These are phyloP conservation scores for Helotiales sp. DNA, from an alignment of 2,329 filamentous ascomycete species.

Conservation along the genomic window DNA sequence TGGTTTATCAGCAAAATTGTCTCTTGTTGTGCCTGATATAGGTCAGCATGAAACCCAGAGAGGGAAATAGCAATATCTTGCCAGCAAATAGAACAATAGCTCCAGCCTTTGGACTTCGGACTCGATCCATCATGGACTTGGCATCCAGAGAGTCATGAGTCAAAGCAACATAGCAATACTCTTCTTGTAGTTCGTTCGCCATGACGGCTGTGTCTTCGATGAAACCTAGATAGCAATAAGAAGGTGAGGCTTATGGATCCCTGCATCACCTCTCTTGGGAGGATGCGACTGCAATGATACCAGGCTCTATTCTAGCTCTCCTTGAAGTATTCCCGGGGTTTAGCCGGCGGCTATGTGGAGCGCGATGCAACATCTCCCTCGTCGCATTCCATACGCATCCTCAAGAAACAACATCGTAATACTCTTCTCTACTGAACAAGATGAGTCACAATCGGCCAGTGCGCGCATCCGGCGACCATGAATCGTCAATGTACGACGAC, in stretches of 20 bases:
- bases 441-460: slow-evolving; percentile 27
- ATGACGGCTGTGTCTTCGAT: slow-evolving; percentile 9
- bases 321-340: too few species aligned
- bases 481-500: slow-evolving; percentile 46
- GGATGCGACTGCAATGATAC: too few species aligned
- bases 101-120: slow-evolving; percentile 72
- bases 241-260: background rate
- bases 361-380: too few species aligned
- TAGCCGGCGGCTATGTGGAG: too few species aligned
- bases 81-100: slow-evolving; percentile 78
- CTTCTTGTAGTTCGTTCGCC: slow-evolving; percentile 46
- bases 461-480: slow-evolving; percentile 22
- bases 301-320: too few species aligned
- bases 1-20: slow-evolving; percentile 69
- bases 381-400: background rate
- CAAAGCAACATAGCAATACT: slow-evolving; percentile 65
- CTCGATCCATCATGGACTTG: slow-evolving; percentile 59
- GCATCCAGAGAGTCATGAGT: slow-evolving; percentile 62
- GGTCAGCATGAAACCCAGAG: slow-evolving; percentile 15
- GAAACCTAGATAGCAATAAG: background rate
- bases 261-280: too few species aligned
- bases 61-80: slow-evolving; percentile 35
- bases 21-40: slow-evolving; percentile 68
- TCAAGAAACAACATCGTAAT: background rate
- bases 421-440: too few species aligned